Percentiles rank a stretch among this genome's conserved stretches.
phyloP scores from a whole-genome alignment of 1,139 yeast species.

The Pneumocystis murina region DNA sequence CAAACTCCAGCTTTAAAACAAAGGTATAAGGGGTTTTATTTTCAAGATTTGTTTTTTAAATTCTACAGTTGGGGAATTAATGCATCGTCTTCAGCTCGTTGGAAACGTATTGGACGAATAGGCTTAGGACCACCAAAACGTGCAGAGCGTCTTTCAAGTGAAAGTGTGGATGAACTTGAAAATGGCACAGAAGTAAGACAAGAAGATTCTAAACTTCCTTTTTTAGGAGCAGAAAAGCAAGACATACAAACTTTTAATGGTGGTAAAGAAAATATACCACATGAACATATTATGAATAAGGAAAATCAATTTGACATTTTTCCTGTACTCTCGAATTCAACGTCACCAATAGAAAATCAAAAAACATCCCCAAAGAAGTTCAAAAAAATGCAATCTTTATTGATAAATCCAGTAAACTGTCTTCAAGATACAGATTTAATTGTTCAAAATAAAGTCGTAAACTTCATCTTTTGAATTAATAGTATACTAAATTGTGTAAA shows the following conservation, averaged over 20 bases:
- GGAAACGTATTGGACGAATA: conserved; percentile 10
- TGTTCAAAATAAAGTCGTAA: neutral
- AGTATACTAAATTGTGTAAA: neutral
- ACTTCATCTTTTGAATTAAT: neutral
- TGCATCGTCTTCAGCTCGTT: conserved; percentile 7
- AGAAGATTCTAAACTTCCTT: neutral
- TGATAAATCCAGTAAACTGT: neutral
- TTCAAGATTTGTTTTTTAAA: neutral
- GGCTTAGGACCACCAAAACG: conserved; percentile 13
- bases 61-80: neutral
- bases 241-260: neutral
- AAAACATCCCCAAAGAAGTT: neutral
- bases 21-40: neutral
- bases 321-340: neutral
- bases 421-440: neutral
- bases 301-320: neutral
- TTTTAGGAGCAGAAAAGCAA: neutral
- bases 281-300: neutral
- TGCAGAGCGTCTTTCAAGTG: conserved; percentile 9
- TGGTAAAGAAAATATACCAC: conserved; percentile 4
- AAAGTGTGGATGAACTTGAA: conserved; percentile 5
- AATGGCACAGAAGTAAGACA: neutral
- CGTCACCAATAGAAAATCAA: neutral
- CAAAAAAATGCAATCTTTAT: neutral
- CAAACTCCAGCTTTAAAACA: neutral